Conservation (phyloP, 2,329 filamentous ascomycete genomes). For the Microdochium paspali region DNA sequence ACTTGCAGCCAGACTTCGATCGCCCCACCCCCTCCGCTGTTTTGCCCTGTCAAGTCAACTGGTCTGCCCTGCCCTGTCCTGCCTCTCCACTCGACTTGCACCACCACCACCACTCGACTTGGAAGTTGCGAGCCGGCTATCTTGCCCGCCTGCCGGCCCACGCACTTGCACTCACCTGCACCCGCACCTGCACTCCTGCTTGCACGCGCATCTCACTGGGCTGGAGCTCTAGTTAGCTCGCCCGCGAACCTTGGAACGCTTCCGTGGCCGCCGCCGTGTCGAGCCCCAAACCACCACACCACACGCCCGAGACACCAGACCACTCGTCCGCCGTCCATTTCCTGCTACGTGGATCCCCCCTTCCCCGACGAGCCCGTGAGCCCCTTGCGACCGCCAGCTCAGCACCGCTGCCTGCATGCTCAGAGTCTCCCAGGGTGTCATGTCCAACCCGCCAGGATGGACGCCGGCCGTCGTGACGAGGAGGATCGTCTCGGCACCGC, state of each 20-base stretch:
- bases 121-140: background rate
- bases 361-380: slow-evolving; percentile 6
- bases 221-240: too few species aligned
- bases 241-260: background rate
- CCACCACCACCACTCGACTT: too few species aligned
- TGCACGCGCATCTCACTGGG: background rate
- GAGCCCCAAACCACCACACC: slow-evolving; percentile 14
- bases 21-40: too few species aligned
- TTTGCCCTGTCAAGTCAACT: too few species aligned
- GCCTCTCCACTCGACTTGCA: too few species aligned
- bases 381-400: background rate
- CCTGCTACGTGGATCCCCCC: background rate
- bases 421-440: slow-evolving; percentile 24
- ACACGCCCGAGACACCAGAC: slow-evolving; percentile 9
- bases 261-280: slow-evolving; percentile 1
- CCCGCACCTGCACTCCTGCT: background rate
- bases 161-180: background rate
- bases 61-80: too few species aligned
- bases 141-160: background rate
- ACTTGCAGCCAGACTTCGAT: too few species aligned
- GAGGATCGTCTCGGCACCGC: slow-evolving; percentile 25
- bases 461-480: slow-evolving; percentile 34
- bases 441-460: slow-evolving; percentile 33
- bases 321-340: background rate
- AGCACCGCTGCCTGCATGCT: slow-evolving; percentile 11